Evolutionary conservation across 2,329 filamentous ascomycete species (phyloP).

Genomic region (Fusarium illudens): DNA sequence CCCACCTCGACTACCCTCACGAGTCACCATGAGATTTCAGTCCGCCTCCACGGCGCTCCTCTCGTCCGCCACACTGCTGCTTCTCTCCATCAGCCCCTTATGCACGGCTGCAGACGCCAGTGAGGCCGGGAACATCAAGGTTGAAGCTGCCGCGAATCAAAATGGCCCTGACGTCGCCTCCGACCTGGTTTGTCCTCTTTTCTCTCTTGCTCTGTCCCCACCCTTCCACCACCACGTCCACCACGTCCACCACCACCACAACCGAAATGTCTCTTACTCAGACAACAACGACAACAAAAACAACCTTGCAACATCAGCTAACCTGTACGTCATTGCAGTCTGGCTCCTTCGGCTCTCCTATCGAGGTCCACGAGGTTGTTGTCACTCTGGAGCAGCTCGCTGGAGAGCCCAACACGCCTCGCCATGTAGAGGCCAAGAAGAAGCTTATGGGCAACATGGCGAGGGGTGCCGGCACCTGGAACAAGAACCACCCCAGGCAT

Average conservation of each 20-base stretch:
- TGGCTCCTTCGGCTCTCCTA: constrained; percentile 1
- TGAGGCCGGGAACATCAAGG: constrained; percentile 14
- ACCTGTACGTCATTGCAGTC: constrained; percentile 16
- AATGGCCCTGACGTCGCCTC: constrained; percentile 21
- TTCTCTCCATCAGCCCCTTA: constrained; percentile 3
- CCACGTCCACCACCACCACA: not conserved
- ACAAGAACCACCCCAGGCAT: constrained; percentile 49
- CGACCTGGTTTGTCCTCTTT: constrained; percentile 28
- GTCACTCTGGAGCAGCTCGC: constrained; percentile 40
- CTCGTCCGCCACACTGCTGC: not conserved
- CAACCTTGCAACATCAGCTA: constrained; percentile 2
- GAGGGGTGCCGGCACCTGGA: constrained; percentile 45
- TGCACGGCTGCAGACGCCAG: constrained; percentile 14
- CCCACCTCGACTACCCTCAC: not conserved
- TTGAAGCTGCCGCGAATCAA: constrained; percentile 5
- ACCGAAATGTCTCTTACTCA: not conserved
- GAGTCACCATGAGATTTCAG: constrained; percentile 20
- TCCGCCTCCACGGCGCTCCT: constrained; percentile 6
- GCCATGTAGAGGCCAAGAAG: constrained; percentile 45
- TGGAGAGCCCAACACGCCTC: constrained; percentile 28
- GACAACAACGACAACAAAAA: not conserved
- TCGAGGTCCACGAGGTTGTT: constrained; percentile 42
- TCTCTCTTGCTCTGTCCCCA: not conserved
- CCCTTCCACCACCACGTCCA: not conserved
- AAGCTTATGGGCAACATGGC: constrained; percentile 44